Base-by-base conservation (phyloP, 2,329 filamentous ascomycete species). In the Xylaria digitata region DNA sequence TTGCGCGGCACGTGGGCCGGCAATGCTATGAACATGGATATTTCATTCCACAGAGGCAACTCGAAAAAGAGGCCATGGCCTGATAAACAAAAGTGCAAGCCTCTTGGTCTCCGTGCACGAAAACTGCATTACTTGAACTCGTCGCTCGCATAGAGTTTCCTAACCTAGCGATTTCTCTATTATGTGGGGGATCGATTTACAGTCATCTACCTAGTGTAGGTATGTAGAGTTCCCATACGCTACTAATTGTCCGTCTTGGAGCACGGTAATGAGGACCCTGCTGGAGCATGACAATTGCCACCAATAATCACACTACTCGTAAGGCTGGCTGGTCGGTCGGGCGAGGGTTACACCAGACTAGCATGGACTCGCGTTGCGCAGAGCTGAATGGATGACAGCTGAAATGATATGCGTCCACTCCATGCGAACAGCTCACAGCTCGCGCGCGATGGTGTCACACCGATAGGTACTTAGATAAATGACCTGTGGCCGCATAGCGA, bases 341-440 rank as follows among this genome's bases (percentile, higher is more conserved):
- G n/a, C 15, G 17, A 59, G 26, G 42, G 45, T 42, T 58, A 49
- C 32, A 43, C 42, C 42, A 34, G 54, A 23, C 54, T n/a, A 34
- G 19, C 21, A 37, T 48, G 26, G 49, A 45, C 19, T 60, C 17
- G 34, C 26, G 43, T 56, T 50, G 19, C 45, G 26, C 19, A 13
- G 55, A 60, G 65, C 65, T 57, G 52, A 67, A 48, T 21, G 61
- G 37, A 52, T 52, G 37, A 60, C 50, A 61, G 60, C 65, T 52
- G 55, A 52, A 60, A 60, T 54, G 21, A 48, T 46, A 43, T 57
- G 32, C 21, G 32, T 21, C 40, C 26, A 52, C 9, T 26, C 23
- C n/a, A 54, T 55, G 46, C 40, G 40, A 52, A 58, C 30, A 58
- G 23, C 42, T 61, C 37, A 54, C 26, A 62, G 23, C 42, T 61